Evolutionary conservation across 2,329 filamentous ascomycete species (phyloP).

Genomic region (Fusarium chaquense): DNA sequence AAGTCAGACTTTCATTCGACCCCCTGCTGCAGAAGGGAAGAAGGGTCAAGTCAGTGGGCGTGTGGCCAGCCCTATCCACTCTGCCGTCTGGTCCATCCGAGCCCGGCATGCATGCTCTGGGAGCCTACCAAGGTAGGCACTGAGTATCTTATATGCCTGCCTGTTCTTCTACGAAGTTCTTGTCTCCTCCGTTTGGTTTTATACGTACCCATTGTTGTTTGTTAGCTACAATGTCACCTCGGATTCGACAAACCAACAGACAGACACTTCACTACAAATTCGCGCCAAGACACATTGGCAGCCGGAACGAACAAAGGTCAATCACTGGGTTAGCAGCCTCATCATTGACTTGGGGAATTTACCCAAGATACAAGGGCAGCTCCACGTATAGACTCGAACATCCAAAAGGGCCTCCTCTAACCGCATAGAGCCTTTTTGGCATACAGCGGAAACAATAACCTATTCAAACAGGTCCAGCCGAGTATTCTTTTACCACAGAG

Average conservation of each 20-base stretch:
- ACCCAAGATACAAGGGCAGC: background rate
- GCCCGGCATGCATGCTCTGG: background rate
- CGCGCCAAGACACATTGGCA: conserved; percentile 10
- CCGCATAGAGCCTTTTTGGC: background rate
- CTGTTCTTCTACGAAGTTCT: too few species aligned
- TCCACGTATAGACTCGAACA: background rate
- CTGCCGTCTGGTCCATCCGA: background rate
- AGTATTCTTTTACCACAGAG: too few species aligned
- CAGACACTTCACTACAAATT: background rate
- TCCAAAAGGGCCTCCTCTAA: background rate
- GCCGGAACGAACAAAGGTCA: conserved; percentile 38
- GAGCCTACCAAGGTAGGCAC: too few species aligned
- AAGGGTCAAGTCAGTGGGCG: background rate
- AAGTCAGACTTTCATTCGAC: background rate
- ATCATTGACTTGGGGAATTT: background rate
- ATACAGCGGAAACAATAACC: background rate
- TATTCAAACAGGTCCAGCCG: too few species aligned
- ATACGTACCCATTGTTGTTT: background rate
- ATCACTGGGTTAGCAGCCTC: conserved; percentile 37
- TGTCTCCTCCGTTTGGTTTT: too few species aligned
- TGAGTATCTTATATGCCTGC: background rate
- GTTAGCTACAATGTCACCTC: background rate
- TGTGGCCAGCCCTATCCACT: background rate
- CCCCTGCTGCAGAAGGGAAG: background rate
- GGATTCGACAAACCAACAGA: background rate